phyloP scores from a whole-genome alignment of 2,329 filamentous ascomycete genomes.

The Zymoseptoria brevis region DNA sequence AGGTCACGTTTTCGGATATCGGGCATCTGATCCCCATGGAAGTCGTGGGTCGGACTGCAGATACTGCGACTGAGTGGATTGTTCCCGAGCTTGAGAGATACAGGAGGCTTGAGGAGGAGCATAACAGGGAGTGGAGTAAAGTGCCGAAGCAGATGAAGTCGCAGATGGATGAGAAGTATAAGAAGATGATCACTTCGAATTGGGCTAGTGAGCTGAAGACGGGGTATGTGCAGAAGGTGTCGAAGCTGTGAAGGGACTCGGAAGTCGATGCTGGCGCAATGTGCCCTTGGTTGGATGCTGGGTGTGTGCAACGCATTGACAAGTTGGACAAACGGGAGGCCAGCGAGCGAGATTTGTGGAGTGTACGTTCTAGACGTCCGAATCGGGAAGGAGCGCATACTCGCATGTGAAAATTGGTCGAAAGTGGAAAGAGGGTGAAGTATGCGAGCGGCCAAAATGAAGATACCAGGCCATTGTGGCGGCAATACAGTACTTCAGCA shows the following conservation, averaged over 20 bases:
- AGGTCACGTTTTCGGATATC: conserved; percentile 54
- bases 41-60: conserved; percentile 58
- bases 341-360: no score
- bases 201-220: background rate
- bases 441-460: no score
- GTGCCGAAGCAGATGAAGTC: conserved; percentile 22
- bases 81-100: conserved; percentile 29
- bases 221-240: background rate
- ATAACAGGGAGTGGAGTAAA: conserved; percentile 21
- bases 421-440: no score
- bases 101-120: conserved; percentile 20
- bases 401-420: no score
- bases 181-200: conserved; percentile 10
- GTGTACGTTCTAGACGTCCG: no score
- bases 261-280: no score
- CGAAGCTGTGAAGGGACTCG: background rate
- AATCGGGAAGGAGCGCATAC: no score
- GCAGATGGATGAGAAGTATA: conserved; percentile 24
- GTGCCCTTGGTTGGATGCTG: no score
- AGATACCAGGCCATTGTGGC: no score
- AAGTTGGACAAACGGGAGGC: no score
- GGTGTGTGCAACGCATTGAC: no score
- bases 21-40: conserved; percentile 86
- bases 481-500: background rate
- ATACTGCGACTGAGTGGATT: conserved; percentile 35